Percentiles rank a stretch among this genome's conserved stretches.
These are phyloP conservation scores for Brassica juncea DNA, from an alignment of 345 rosid species.

Conservation along the genomic window DNA sequence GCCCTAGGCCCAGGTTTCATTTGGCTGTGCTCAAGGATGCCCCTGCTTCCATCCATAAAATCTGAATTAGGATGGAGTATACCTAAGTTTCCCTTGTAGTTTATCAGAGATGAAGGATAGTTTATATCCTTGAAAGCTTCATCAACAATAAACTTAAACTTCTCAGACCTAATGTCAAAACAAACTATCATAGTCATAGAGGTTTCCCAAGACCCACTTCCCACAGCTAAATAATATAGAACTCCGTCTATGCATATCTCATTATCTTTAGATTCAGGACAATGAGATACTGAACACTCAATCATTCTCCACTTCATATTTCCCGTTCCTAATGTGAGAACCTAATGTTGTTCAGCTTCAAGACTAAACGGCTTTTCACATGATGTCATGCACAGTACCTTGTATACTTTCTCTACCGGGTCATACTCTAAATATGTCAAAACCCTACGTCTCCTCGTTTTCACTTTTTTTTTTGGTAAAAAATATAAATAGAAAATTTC, in stretches of 20 bases:
- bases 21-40: no score
- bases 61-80: neutral
- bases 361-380: neutral
- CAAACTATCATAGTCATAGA: neutral
- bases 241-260: constrained; percentile 5
- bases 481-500: no score
- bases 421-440: neutral
- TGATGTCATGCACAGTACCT: constrained; percentile 3
- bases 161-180: constrained; percentile 1
- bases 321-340: constrained; percentile 2
- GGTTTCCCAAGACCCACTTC: neutral
- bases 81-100: neutral
- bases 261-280: neutral
- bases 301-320: neutral
- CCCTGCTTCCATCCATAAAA: neutral
- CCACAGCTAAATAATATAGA: neutral
- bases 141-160: neutral
- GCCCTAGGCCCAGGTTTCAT: no score
- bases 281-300: neutral
- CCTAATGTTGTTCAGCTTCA: neutral
- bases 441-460: neutral
- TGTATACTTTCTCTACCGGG: neutral
- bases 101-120: neutral
- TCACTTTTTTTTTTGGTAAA: neutral
- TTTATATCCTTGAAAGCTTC: neutral